Evolutionary conservation across 1,139 yeast genomes (phyloP).

Genomic region (Candida frijolesensis): DNA sequence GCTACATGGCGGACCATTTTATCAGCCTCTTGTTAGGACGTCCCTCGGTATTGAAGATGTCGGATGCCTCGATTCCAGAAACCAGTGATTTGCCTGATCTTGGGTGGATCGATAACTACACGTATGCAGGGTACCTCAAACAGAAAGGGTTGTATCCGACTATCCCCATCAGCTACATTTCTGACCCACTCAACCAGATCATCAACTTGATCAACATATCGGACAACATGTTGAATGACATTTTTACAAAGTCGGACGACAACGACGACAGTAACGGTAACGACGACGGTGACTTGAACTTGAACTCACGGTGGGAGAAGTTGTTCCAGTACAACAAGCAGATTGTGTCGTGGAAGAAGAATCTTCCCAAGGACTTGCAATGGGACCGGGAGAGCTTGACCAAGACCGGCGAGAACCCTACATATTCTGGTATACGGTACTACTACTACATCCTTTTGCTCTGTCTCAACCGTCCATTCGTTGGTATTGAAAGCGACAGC

Average conservation of each 20-base stretch:
- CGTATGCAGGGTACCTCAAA: slow-evolving; percentile 32
- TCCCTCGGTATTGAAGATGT: slow-evolving; percentile 56
- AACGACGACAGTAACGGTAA: no score
- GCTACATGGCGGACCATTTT: slow-evolving; percentile 65
- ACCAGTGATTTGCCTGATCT: slow-evolving; percentile 63
- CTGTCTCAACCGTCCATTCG: slow-evolving; percentile 62
- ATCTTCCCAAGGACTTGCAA: slow-evolving; percentile 49
- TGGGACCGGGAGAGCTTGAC: slow-evolving; percentile 50
- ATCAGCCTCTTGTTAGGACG: slow-evolving; percentile 60
- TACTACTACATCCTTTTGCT: slow-evolving; percentile 59
- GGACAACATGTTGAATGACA: slow-evolving; percentile 56
- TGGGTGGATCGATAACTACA: slow-evolving; percentile 54
- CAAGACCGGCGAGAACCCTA: slow-evolving; percentile 51
- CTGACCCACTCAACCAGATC: slow-evolving; percentile 48
- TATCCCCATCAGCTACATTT: slow-evolving; percentile 32
- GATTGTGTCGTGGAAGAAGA: slow-evolving; percentile 52
- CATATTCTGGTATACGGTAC: slow-evolving; percentile 54
- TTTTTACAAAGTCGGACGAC: slow-evolving; percentile 41
- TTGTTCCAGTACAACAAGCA: slow-evolving; percentile 48
- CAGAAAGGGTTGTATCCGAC: slow-evolving; percentile 14
- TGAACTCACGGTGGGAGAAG: slow-evolving; percentile 39
- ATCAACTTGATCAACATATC: slow-evolving; percentile 55
- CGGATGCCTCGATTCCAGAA: slow-evolving; percentile 63
- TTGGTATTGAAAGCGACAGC: slow-evolving; percentile 30
- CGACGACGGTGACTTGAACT: slow-evolving; percentile 36